Conservation (phyloP, 441 rosid species). For the Gossypium gossypioides region DNA sequence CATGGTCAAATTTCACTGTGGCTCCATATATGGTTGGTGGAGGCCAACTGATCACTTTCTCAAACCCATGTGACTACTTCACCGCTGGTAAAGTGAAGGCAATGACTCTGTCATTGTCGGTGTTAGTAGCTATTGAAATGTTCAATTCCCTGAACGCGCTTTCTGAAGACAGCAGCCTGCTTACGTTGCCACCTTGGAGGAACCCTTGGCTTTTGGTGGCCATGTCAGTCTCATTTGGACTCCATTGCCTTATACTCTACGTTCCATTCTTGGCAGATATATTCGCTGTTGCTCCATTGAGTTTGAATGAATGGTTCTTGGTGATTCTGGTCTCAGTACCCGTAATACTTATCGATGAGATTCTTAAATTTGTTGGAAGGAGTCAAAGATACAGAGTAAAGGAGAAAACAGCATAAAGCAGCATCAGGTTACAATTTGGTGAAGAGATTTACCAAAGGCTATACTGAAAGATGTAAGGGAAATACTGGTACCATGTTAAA, state of each 20-base stretch:
- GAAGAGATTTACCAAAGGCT: no score
- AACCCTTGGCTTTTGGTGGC: constrained; percentile 88
- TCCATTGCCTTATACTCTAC: constrained; percentile 70
- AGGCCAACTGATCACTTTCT: constrained; percentile 39
- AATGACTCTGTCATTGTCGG: constrained; percentile 78
- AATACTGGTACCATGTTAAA: background rate
- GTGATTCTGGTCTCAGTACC: constrained; percentile 68
- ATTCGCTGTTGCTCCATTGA: constrained; percentile 75
- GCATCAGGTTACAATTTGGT: background rate
- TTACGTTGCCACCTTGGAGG: constrained; percentile 81
- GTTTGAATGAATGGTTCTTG: constrained; percentile 57
- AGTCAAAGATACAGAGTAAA: constrained; percentile 28
- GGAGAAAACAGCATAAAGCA: constrained; percentile 25
- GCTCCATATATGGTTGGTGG: constrained; percentile 45
- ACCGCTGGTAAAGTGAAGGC: constrained; percentile 71
- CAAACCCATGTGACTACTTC: constrained; percentile 76
- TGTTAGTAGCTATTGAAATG: constrained; percentile 84
- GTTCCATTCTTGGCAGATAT: constrained; percentile 65
- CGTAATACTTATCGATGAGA: constrained; percentile 66
- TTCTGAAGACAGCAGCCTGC: constrained; percentile 75
- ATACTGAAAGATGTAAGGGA: background rate
- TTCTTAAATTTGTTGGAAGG: constrained; percentile 54
- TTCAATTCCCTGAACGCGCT: constrained; percentile 80
- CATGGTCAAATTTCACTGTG: constrained; percentile 64
- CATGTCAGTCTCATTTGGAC: constrained; percentile 65